These are phyloP conservation scores for Cytospora paraplurivora DNA, from an alignment of 2,329 filamentous ascomycete genomes.

Conservation along the genomic window DNA sequence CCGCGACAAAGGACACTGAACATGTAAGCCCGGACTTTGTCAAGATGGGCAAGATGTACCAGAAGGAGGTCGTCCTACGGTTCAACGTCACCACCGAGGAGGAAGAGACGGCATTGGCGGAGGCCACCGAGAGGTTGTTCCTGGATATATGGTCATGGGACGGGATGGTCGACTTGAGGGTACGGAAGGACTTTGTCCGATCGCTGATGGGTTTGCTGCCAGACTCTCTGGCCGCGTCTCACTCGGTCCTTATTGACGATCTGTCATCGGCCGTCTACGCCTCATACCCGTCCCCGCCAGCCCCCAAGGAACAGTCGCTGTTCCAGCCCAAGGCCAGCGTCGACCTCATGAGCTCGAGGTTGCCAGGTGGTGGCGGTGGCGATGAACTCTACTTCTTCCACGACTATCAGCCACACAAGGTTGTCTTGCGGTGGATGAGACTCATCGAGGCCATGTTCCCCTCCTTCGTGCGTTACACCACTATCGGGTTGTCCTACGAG, in stretches of 20 bases:
- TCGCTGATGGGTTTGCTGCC: slow-evolving; percentile 80
- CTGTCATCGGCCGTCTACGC: slow-evolving; percentile 76
- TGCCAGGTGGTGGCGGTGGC: slow-evolving; percentile 25
- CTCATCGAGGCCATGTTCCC: slow-evolving; percentile 89
- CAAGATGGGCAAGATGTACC: slow-evolving; percentile 54
- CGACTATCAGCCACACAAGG: slow-evolving; percentile 78
- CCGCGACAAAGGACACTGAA: slow-evolving; percentile 38
- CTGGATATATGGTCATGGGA: slow-evolving; percentile 80
- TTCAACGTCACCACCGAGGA: slow-evolving; percentile 74
- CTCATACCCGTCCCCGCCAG: slow-evolving; percentile 62
- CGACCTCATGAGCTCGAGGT: slow-evolving; percentile 35
- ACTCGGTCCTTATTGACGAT: slow-evolving; percentile 78
- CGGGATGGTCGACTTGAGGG: slow-evolving; percentile 80
- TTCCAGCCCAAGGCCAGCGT: slow-evolving; percentile 34
- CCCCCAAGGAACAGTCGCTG: slow-evolving; percentile 28
- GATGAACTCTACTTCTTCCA: slow-evolving; percentile 73
- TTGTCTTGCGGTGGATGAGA: slow-evolving; percentile 86
- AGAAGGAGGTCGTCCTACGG: slow-evolving; percentile 82
- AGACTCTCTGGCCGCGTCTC: slow-evolving; percentile 67
- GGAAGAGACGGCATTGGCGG: slow-evolving; percentile 71
- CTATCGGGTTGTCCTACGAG: slow-evolving; percentile 83
- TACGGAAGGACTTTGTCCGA: slow-evolving; percentile 76
- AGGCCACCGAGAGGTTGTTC: slow-evolving; percentile 73
- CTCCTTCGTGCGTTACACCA: slow-evolving; percentile 71
- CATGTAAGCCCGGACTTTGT: slow-evolving; percentile 34